Conservation (phyloP, 2,329 filamentous ascomycete genomes). For the Colletotrichum coccodes region DNA sequence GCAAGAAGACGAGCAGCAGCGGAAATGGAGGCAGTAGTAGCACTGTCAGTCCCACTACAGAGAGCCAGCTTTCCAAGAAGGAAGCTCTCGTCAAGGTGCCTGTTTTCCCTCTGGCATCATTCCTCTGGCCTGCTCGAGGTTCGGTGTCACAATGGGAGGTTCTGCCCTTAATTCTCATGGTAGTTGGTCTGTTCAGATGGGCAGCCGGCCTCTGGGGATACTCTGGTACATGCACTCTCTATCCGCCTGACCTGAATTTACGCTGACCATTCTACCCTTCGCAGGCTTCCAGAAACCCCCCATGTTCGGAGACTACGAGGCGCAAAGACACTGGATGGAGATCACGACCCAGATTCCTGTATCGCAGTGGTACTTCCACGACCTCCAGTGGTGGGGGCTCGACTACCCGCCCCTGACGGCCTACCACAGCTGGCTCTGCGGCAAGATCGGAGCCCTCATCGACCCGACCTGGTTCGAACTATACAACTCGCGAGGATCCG, state of each 20-base stretch:
- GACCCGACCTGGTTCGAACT: constrained; percentile 90
- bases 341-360: constrained; percentile 88
- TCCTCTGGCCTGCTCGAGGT: constrained; percentile 90
- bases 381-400: constrained; percentile 96
- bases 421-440: constrained; percentile 97
- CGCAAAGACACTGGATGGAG: constrained; percentile 99
- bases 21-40: constrained; percentile 14
- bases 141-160: constrained; percentile 92
- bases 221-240: constrained; percentile 70
- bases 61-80: constrained; percentile 39
- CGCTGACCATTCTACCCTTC: constrained; percentile 28
- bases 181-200: constrained; percentile 92
- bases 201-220: constrained; percentile 93
- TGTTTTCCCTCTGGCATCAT: constrained; percentile 90
- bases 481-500: constrained; percentile 81
- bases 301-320: constrained; percentile 97
- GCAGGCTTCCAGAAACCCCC: constrained; percentile 82
- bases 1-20: constrained; percentile 57
- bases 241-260: background rate
- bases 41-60: background rate
- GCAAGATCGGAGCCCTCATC: constrained; percentile 83
- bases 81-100: constrained; percentile 68
- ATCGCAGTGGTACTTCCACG: constrained; percentile 98
- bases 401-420: constrained; percentile 98
- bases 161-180: constrained; percentile 88